Conservation (phyloP, 371 early-diverging fungal genomes). For the Syncephalis fuscata region DNA sequence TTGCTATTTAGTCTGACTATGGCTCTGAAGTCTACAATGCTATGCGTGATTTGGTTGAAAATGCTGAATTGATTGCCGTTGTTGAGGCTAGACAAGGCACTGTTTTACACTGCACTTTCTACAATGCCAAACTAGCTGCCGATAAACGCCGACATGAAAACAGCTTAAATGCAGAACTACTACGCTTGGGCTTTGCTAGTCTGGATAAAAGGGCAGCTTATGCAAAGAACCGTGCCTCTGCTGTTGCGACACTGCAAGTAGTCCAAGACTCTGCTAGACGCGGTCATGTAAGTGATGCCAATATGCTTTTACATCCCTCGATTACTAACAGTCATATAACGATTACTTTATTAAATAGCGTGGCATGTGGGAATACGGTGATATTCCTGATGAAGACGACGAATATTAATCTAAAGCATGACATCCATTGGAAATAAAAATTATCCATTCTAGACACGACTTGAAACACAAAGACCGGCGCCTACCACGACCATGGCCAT, state of each 20-base stretch:
- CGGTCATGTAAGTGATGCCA: conserved; percentile 28
- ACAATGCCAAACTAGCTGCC: conserved; percentile 28
- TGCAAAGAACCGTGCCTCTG: conserved; percentile 29
- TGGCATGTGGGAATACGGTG: conserved; percentile 84
- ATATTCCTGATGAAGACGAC: conserved; percentile 63
- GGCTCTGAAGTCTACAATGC: conserved; percentile 52
- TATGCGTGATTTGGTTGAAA: conserved; percentile 45
- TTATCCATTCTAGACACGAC: neutral
- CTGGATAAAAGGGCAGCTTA: conserved; percentile 14
- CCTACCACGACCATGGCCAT: conserved; percentile 44
- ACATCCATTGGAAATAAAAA: too few relatives aligned
- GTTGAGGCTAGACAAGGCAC: conserved; percentile 37
- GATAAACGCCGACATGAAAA: conserved; percentile 14
- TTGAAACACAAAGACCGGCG: conserved; percentile 37
- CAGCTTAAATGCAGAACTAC: conserved; percentile 58
- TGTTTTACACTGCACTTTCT: conserved; percentile 54
- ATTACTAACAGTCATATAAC: too few relatives aligned
- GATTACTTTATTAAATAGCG: conserved; percentile 11
- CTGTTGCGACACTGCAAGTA: conserved; percentile 28
- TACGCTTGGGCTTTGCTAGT: conserved; percentile 53
- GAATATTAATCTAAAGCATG: conserved; percentile 4
- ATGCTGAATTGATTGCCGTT: conserved; percentile 56
- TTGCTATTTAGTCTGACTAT: conserved; percentile 43
- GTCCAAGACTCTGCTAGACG: conserved; percentile 37
- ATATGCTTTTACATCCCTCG: neutral